A percentile compares a stretch with the other conserved stretches of the same genome.
phyloP scores from a whole-genome alignment of 2,329 filamentous ascomycete species.

The Botrytis porri region DNA sequence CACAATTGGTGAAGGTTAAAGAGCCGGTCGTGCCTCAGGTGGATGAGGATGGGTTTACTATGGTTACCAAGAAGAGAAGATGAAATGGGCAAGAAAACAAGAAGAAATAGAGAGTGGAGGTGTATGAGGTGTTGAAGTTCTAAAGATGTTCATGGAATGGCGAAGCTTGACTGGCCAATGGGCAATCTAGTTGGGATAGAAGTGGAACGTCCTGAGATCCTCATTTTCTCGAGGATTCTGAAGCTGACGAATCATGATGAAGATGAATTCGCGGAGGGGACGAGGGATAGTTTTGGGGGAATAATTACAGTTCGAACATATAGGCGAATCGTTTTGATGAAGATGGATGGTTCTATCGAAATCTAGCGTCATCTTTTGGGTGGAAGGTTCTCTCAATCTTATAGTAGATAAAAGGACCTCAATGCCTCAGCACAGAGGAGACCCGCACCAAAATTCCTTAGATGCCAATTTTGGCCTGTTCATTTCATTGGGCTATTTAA shows the following conservation, averaged over 20 bases:
- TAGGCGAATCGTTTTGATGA: neutral
- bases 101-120: neutral
- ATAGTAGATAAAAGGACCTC: neutral
- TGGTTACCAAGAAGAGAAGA: slow-evolving; percentile 64
- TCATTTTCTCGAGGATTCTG: neutral
- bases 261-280: neutral
- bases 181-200: neutral
- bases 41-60: slow-evolving; percentile 80
- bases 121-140: neutral
- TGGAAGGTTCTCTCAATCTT: neutral
- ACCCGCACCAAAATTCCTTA: neutral
- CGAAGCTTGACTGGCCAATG: neutral
- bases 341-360: neutral
- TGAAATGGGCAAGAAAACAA: slow-evolving; percentile 19
- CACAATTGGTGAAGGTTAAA: slow-evolving; percentile 53
- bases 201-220: neutral
- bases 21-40: slow-evolving; percentile 68
- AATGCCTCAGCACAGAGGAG: neutral
- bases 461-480: too few relatives aligned
- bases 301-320: neutral
- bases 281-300: neutral
- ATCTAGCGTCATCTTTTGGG: neutral
- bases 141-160: neutral
- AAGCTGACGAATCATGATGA: neutral
- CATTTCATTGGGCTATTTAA: too few relatives aligned